Evolutionary conservation across 2,329 filamentous ascomycete species (phyloP), one percentile per base, ranked within the genome.

Genomic region (Beauveria rudraprayagi): DNA sequence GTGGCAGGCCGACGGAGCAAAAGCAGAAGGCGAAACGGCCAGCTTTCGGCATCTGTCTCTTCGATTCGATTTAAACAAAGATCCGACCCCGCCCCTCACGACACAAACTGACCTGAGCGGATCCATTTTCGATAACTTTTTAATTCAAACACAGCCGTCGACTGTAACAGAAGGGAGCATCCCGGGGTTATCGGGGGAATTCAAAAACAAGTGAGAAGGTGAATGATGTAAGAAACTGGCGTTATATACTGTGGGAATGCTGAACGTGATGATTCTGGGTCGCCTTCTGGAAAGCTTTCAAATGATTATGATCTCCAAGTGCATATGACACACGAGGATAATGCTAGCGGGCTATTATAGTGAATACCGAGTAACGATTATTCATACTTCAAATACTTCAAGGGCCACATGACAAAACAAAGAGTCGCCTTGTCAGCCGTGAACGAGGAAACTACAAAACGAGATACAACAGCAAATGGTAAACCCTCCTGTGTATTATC

Each of bases 401-500:
- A n/a, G 22, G 11, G 1, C n/a, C 14, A 24, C 3, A 30, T 41
- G 30, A 17, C 19, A 16, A 37, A 44, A 28, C 3, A 24, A 37
- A 34, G 14, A 26, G 44, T 22, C 7, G 8, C 16, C 17, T 41
- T 17, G 8, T 26, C 19, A 19, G 7, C 34, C 43, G 40, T n/a
- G 10, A 8, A 30, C 11, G 51, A 22, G 46, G 24, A 53, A 53
- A 22, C 51, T 53, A 41, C 48, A 40, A 60, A 30, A 19, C 3
- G 24, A 47, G 19, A 41, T 47, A 22, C 22, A 26, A 19, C 14
- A 26, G 28, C 44, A 17, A n/a, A 43, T 37, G 43, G 19, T 34
- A 46, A 24, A 51, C 37, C 9, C n/a, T 53, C 52, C 46, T 59
- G 46, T 30, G 53, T 47, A 54, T 60, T 37, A 54, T 54, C 47